These are phyloP conservation scores for Nicotiana benthamiana DNA, from an alignment of 257 asterid species.

Conservation along the genomic window DNA sequence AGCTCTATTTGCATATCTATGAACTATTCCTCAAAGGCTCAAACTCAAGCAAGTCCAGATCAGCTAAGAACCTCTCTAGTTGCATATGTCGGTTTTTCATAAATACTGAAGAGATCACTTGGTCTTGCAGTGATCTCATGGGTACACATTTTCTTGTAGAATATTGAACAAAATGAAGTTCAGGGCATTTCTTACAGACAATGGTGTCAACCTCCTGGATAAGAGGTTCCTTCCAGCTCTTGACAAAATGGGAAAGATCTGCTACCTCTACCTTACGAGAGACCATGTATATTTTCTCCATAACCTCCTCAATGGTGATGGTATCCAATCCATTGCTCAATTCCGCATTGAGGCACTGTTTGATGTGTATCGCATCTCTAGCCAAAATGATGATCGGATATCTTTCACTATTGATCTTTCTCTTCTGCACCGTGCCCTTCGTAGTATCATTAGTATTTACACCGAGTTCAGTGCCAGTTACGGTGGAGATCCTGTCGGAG, in stretches of 20 bases:
- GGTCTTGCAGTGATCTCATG: neutral
- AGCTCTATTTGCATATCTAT: neutral
- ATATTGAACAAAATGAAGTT: constrained; percentile 47
- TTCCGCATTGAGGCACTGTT: constrained; percentile 58
- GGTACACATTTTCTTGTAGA: neutral
- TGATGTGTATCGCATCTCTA: constrained; percentile 61
- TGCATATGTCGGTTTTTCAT: neutral
- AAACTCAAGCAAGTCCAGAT: neutral
- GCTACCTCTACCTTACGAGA: constrained; percentile 67
- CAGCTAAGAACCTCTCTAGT: neutral
- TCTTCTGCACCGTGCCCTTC: constrained; percentile 94
- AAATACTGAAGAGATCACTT: neutral
- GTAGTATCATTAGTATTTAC: constrained; percentile 65
- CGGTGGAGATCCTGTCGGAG: constrained; percentile 7
- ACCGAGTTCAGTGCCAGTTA: constrained; percentile 21
- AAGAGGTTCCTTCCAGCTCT: constrained; percentile 77
- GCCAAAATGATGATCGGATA: constrained; percentile 62
- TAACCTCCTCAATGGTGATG: constrained; percentile 84
- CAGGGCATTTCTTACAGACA: constrained; percentile 71
- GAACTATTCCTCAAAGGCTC: neutral
- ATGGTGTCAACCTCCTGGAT: constrained; percentile 73
- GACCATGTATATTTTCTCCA: constrained; percentile 85
- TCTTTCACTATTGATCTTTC: constrained; percentile 75
- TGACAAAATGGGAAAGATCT: constrained; percentile 69
- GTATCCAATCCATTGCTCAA: constrained; percentile 81